Conservation (phyloP, 2,329 filamentous ascomycete species). For the Rhinocladiella mackenziei region DNA sequence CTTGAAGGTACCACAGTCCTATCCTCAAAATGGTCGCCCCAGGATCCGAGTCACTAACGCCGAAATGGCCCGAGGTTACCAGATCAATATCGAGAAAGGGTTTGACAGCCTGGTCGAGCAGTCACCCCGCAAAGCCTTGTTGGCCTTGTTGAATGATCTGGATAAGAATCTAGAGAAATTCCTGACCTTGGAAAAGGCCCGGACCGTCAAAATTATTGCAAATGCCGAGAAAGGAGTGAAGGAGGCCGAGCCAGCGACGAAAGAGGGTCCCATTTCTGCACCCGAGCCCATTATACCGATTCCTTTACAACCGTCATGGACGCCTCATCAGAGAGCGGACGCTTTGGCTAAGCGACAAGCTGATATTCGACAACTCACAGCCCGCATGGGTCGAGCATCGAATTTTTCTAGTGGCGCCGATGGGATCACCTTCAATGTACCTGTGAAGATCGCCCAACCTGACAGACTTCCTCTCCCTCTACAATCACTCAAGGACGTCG, state of each 20-base stretch:
- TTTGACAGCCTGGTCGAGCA: constrained; percentile 63
- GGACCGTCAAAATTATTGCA: constrained; percentile 66
- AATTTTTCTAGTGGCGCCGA: constrained; percentile 66
- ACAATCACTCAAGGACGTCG: constrained; percentile 59
- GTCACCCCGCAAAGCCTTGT: constrained; percentile 54
- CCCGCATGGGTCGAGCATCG: constrained; percentile 65
- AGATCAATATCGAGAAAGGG: constrained; percentile 71
- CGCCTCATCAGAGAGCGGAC: constrained; percentile 54
- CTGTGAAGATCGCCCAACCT: constrained; percentile 62
- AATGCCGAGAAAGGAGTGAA: constrained; percentile 50
- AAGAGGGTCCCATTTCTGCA: background rate
- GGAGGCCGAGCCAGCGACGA: background rate
- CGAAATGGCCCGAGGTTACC: constrained; percentile 67
- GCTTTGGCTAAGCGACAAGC: constrained; percentile 61
- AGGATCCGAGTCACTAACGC: constrained; percentile 62
- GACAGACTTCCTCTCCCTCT: constrained; percentile 59
- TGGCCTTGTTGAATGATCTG: constrained; percentile 64
- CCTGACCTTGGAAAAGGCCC: constrained; percentile 64
- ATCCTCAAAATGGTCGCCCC: constrained; percentile 56
- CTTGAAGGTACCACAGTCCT: constrained; percentile 60
- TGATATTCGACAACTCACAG: constrained; percentile 69
- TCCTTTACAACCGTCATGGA: constrained; percentile 12
- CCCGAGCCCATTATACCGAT: constrained; percentile 1
- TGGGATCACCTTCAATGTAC: constrained; percentile 66
- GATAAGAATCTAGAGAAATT: constrained; percentile 69